Evolutionary conservation across 345 rosid genomes (phyloP), one percentile per base, ranked within the genome.

Genomic region (Reutealis trisperma): DNA sequence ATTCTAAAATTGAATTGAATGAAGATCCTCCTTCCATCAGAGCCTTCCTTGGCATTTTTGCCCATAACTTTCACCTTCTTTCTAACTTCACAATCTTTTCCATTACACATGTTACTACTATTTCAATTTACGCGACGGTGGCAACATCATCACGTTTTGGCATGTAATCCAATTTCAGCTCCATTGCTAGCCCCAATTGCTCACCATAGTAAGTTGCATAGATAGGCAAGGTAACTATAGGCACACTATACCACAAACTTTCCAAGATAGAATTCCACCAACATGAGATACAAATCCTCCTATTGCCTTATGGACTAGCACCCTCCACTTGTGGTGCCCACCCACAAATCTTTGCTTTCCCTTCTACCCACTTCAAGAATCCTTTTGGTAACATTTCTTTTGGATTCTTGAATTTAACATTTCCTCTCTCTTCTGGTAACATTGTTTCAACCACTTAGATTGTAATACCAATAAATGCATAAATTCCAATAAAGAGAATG

Each of bases 261-360:
- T 81, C 80, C 77, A 81, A 34, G 57, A 76, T 41, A 0, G 83
- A 81, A n/a, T 76, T 81, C 83, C 83, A 81, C 9, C 84, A 80
- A 19, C 80, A 24, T 81, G 84, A 5, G 78, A 81, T 9, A 81
- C 75, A 62, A 81, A 81, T 4, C 78, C 80, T 61, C 81, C 71
- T 2, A 62, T 34, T 5, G 84, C 84, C 57, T 52, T 51, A 54
- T 81, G 84, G 15, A 34, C 42, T 34, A 81, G 54, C 19, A 81
- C 73, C n/a, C 37, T 19, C 34, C 10, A 67, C 83, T 30, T 76
- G 83, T 25, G 59, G 78, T 18, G 67, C 71, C 84, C 84, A 77
- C 13, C 83, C 80, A 21, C 79, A 65, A 34, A 80, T 59, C 6
- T 63, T 62, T 51, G 70, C 77, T 19, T 68, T 65, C 25, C 72